phyloP scores from a whole-genome alignment of 2,329 filamentous ascomycete genomes.

The Moelleriella libera region DNA sequence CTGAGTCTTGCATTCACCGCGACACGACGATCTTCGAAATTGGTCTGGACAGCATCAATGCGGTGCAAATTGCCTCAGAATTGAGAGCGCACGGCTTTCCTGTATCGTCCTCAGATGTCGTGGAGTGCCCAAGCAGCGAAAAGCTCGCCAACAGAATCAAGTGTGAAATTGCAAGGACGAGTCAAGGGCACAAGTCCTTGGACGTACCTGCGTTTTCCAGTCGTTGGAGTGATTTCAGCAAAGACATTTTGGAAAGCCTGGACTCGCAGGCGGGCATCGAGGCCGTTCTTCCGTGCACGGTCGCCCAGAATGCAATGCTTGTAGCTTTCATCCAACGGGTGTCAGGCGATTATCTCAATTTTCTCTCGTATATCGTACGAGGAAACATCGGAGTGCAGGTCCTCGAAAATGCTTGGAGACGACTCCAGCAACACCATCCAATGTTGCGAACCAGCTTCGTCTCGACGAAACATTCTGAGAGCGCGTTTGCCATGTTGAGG shows the following conservation, averaged over 20 bases:
- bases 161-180: conserved; percentile 4
- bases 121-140: conserved; percentile 43
- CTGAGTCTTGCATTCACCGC: conserved; percentile 34
- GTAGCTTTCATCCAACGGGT: conserved; percentile 55
- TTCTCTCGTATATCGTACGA: conserved; percentile 40
- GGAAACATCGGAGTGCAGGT: conserved; percentile 18
- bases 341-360: conserved; percentile 64
- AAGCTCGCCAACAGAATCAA: conserved; percentile 18
- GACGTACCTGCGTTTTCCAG: conserved; percentile 24
- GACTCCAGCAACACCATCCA: conserved; percentile 39
- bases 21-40: conserved; percentile 69
- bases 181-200: conserved; percentile 6
- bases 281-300: conserved; percentile 60
- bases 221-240: conserved; percentile 12
- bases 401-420: conserved; percentile 45
- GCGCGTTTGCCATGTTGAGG: conserved; percentile 64
- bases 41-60: conserved; percentile 85
- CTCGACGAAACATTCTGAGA: conserved; percentile 40
- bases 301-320: conserved; percentile 68
- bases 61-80: conserved; percentile 58
- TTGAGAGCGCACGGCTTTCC: conserved; percentile 45
- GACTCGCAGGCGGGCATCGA: conserved; percentile 27
- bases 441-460: conserved; percentile 69
- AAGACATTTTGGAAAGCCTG: conserved; percentile 4
- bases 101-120: conserved; percentile 57